Percentiles rank a stretch among this genome's conserved stretches.
These are phyloP conservation scores for Heterococcus sp. DNA, from an alignment of 108 stramenopile species.

Conservation along the genomic window DNA sequence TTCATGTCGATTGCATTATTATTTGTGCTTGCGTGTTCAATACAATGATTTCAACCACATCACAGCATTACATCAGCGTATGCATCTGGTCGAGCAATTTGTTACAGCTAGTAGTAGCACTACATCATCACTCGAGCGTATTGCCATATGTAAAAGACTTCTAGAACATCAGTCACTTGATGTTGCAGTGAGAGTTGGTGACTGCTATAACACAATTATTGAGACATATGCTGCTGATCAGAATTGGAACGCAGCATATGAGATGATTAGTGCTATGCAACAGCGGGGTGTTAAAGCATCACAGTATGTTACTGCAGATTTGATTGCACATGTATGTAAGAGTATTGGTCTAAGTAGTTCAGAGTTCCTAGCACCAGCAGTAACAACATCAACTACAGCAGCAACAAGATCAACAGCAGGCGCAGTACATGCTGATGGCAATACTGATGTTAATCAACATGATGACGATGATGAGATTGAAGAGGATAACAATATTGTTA, in stretches of 20 bases:
- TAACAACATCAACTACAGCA: too few relatives aligned
- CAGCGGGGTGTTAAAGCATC: too few relatives aligned
- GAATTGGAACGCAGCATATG: too few relatives aligned
- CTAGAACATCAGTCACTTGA: slow-evolving; percentile 37
- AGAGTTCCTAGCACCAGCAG: too few relatives aligned
- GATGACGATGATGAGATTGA: background rate
- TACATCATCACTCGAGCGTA: slow-evolving; percentile 42
- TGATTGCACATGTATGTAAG: background rate
- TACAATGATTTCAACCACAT: too few relatives aligned
- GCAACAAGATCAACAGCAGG: too few relatives aligned
- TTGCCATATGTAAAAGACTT: slow-evolving; percentile 52
- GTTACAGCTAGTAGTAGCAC: slow-evolving; percentile 27
- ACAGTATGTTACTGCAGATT: background rate
- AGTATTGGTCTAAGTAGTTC: background rate
- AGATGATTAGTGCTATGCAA: too few relatives aligned
- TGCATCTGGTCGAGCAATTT: slow-evolving; percentile 19
- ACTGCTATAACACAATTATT: too few relatives aligned
- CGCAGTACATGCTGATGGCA: background rate
- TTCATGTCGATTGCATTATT: too few relatives aligned
- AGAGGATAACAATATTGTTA: background rate
- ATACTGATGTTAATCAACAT: background rate
- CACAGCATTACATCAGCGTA: background rate
- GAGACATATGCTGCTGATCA: too few relatives aligned
- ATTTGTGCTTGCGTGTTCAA: background rate
- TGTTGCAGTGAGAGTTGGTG: slow-evolving; percentile 61